These are phyloP conservation scores for Lithospermum erythrorhizon DNA, from an alignment of 257 asterid genomes.

Conservation along the genomic window DNA sequence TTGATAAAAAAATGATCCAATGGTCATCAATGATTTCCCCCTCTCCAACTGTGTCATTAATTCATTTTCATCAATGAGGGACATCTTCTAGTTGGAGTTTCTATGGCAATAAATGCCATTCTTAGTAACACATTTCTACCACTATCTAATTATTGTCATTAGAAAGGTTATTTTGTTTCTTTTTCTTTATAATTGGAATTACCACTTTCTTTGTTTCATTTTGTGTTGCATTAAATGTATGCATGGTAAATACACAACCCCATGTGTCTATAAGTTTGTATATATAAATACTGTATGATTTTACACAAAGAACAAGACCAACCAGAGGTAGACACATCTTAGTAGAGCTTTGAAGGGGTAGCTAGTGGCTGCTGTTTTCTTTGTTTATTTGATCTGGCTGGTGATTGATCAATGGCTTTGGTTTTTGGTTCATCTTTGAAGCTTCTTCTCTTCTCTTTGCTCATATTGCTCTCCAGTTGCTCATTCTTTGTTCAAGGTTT, in stretches of 20 bases:
- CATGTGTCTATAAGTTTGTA: background rate
- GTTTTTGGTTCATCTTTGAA: constrained; percentile 37
- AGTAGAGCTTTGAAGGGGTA: background rate
- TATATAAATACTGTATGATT: constrained; percentile 4
- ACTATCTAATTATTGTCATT: background rate
- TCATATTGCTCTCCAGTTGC: constrained; percentile 40
- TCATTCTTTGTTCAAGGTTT: constrained; percentile 44
- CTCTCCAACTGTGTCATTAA: constrained; percentile 34
- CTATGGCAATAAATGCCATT: background rate
- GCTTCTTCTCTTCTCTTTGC: constrained; percentile 24
- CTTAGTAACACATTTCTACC: background rate
- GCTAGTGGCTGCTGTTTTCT: background rate
- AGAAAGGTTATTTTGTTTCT: background rate
- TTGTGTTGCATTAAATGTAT: background rate
- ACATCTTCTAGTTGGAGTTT: background rate
- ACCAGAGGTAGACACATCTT: constrained; percentile 51
- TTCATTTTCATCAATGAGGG: constrained; percentile 1
- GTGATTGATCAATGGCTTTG: constrained; percentile 42
- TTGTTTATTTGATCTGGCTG: constrained; percentile 5
- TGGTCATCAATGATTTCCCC: constrained; percentile 18
- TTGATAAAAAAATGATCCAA: constrained; percentile 5
- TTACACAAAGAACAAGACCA: constrained; percentile 34
- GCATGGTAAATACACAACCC: background rate
- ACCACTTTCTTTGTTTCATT: background rate
- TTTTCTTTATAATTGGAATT: background rate